Evolutionary conservation across 2,329 filamentous ascomycete genomes (phyloP).

Genomic region (Sphaerulina musiva): DNA sequence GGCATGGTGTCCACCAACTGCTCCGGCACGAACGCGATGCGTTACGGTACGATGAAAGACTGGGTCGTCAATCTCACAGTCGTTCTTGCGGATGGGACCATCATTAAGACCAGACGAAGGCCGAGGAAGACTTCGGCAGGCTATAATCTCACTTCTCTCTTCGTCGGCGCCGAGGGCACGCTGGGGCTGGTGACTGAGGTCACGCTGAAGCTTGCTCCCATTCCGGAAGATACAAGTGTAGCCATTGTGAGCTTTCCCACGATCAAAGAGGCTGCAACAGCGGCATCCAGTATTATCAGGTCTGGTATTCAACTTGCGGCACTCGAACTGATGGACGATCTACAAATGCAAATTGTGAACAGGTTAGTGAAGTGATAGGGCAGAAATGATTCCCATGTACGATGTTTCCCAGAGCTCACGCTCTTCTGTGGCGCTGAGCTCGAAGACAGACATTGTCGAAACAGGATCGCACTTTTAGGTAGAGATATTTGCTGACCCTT

Average conservation of each 20-base stretch:
- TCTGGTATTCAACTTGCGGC: conserved; percentile 66
- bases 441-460: too few species aligned
- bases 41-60: conserved; percentile 81
- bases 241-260: conserved; percentile 73
- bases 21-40: conserved; percentile 61
- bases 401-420: too few species aligned
- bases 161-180: conserved; percentile 76
- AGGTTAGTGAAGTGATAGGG: conserved; percentile 14
- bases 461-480: too few species aligned
- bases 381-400: too few species aligned
- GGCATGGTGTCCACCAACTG: conserved; percentile 76
- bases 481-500: too few species aligned
- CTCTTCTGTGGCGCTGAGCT: too few species aligned
- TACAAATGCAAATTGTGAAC: conserved; percentile 76
- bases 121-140: conserved; percentile 73
- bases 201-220: conserved; percentile 69
- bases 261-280: conserved; percentile 67
- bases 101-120: conserved; percentile 72
- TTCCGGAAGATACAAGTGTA: conserved; percentile 69
- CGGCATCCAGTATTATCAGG: conserved; percentile 69
- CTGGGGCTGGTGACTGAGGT: conserved; percentile 76
- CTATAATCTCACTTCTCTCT: conserved; percentile 74
- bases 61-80: conserved; percentile 80
- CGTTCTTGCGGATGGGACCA: conserved; percentile 67
- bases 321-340: conserved; percentile 83